Conservation (phyloP, 352 stramenopile species). For the Globisporangium iwayamae region DNA sequence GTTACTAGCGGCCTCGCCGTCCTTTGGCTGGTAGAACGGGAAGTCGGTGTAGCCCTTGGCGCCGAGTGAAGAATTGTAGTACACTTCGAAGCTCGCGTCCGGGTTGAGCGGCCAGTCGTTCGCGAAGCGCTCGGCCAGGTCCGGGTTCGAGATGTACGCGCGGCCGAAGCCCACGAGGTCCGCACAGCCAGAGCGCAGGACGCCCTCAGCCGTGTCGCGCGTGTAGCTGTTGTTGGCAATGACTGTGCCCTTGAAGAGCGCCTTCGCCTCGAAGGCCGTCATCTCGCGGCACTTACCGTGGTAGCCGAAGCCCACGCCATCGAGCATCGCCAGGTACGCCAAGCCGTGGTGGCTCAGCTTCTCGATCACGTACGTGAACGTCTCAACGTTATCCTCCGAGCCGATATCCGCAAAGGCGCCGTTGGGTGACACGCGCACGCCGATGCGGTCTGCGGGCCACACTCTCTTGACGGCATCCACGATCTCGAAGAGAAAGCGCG, state of each 20-base stretch:
- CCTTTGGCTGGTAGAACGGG: slow-evolving; percentile 9
- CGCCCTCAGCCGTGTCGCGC: slow-evolving; percentile 26
- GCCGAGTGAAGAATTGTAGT: slow-evolving; percentile 5
- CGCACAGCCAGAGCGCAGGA: slow-evolving; percentile 25
- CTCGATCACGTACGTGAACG: slow-evolving; percentile 18
- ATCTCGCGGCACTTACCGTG: slow-evolving; percentile 20
- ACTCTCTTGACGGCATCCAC: slow-evolving; percentile 29
- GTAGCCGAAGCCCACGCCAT: slow-evolving; percentile 22
- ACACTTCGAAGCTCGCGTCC: slow-evolving; percentile 14
- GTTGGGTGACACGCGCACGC: slow-evolving; percentile 29
- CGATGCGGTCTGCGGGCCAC: slow-evolving; percentile 10
- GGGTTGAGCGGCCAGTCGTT: slow-evolving; percentile 24
- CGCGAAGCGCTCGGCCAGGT: slow-evolving; percentile 30
- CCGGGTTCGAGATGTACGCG: slow-evolving; percentile 52
- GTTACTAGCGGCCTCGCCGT: neutral
- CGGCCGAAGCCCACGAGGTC: slow-evolving; percentile 46
- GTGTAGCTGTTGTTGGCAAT: slow-evolving; percentile 36
- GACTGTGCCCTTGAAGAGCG: slow-evolving; percentile 29
- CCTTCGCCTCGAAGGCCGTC: slow-evolving; percentile 28
- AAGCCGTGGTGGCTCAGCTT: slow-evolving; percentile 19
- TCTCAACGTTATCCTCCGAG: slow-evolving; percentile 12
- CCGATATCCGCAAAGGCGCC: slow-evolving; percentile 51
- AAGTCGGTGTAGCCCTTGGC: slow-evolving; percentile 16
- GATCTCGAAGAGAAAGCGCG: slow-evolving; percentile 47
- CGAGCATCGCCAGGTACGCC: slow-evolving; percentile 26